Percentiles rank a stretch among this genome's conserved stretches.
Evolutionary conservation across 768 basidiomycete genomes (phyloP).

Genomic region (Leccinum obscurum): DNA sequence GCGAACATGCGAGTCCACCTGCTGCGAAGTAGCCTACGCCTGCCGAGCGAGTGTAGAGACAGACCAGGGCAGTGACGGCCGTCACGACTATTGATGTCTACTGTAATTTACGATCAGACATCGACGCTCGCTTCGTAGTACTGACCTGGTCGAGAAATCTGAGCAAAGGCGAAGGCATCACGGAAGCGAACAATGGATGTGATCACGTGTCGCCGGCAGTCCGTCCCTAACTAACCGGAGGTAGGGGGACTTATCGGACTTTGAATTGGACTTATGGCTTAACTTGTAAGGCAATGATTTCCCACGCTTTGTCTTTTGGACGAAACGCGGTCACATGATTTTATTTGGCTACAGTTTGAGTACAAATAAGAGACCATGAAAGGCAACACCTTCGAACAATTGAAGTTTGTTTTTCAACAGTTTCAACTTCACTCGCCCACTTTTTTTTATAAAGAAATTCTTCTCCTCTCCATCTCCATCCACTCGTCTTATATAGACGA

Average conservation of each 20-base stretch:
- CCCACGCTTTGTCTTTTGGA: conserved; percentile 3
- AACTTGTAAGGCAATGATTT: too few species aligned
- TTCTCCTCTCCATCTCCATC: conserved; percentile 12
- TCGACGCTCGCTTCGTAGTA: neutral
- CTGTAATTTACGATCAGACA: conserved; percentile 2
- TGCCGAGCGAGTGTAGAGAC: conserved; percentile 63
- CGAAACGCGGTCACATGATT: conserved; percentile 33
- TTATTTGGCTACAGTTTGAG: conserved; percentile 32
- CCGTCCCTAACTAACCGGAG: too few species aligned
- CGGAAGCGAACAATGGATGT: neutral
- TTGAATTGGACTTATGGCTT: too few species aligned
- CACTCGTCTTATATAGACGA: conserved; percentile 22
- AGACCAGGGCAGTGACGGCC: conserved; percentile 44
- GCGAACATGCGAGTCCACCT: conserved; percentile 56
- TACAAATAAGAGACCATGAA: conserved; percentile 29
- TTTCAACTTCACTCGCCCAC: conserved; percentile 1
- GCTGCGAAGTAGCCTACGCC: conserved; percentile 59
- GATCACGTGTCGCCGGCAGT: conserved; percentile 9
- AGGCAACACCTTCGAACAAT: conserved; percentile 29
- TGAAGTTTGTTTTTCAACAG: conserved; percentile 31
- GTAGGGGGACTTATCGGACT: too few species aligned
- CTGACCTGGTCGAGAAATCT: conserved; percentile 35
- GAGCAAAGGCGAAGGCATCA: conserved; percentile 27
- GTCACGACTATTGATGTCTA: conserved; percentile 66
- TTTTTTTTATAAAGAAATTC: conserved; percentile 16